A percentile compares a stretch with the other conserved stretches of the same genome.
Conservation (phyloP, 345 rosid genomes). For the Dovyalis caffra region DNA sequence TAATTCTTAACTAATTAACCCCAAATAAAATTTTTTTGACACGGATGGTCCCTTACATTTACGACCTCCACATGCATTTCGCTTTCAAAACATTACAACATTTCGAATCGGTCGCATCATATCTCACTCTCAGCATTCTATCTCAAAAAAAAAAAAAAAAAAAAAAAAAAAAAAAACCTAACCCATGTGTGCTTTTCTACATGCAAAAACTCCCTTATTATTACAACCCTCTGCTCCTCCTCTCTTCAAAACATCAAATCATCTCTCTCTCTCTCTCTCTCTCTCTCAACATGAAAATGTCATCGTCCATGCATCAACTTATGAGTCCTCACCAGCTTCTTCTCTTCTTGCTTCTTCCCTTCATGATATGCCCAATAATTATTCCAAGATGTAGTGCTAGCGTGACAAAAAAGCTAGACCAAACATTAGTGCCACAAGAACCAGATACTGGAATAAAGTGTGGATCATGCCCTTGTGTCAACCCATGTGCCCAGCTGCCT, state of each 20-base stretch:
- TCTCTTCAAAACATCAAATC: not conserved
- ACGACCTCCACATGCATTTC: conserved; percentile 41
- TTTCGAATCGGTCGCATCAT: conserved; percentile 24
- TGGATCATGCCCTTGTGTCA: conserved; percentile 50
- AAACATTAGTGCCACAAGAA: conserved; percentile 25
- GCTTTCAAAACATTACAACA: conserved; percentile 21
- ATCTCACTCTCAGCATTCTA: not conserved
- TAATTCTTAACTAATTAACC: not conserved
- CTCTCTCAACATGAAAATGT: conserved; percentile 8
- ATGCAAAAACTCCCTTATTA: not conserved
- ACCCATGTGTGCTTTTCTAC: conserved; percentile 10
- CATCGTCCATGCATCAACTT: not conserved
- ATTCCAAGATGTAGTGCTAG: conserved; percentile 12
- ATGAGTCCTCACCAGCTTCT: not conserved
- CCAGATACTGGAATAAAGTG: conserved; percentile 36
- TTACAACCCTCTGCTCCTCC: not conserved
- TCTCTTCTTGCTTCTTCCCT: conserved; percentile 6
- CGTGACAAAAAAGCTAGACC: conserved; percentile 18
- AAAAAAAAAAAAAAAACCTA: too few relatives aligned
- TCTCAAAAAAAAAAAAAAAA: too few relatives aligned
- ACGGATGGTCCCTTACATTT: conserved; percentile 27
- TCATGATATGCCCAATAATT: conserved; percentile 8
- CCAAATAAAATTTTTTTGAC: not conserved
- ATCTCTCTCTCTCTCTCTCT: not conserved
- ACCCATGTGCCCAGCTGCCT: conserved; percentile 46